A percentile compares a stretch with the other conserved stretches of the same genome.
Evolutionary conservation across 331 rosid species (phyloP).

Genomic region (Ulmus americana): DNA sequence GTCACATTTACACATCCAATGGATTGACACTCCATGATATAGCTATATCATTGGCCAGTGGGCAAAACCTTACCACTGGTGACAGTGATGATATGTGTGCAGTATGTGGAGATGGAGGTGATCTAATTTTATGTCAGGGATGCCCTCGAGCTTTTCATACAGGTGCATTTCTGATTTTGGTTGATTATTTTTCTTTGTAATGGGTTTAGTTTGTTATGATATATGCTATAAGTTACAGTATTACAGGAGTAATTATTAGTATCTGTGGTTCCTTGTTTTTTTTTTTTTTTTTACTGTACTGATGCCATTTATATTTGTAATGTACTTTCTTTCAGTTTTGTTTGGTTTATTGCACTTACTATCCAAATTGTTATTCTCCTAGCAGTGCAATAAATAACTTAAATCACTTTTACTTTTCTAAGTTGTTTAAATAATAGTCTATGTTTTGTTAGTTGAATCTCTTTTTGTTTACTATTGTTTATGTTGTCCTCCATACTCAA

Average conservation of each 20-base stretch:
- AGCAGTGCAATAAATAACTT: background rate
- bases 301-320: background rate
- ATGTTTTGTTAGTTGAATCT: background rate
- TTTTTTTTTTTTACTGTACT: constrained; percentile 9
- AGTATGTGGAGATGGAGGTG: constrained; percentile 84
- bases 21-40: constrained; percentile 96
- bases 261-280: background rate
- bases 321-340: background rate
- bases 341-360: background rate
- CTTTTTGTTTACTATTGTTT: background rate
- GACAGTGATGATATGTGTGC: constrained; percentile 99
- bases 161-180: constrained; percentile 38
- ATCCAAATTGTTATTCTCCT: background rate
- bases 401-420: background rate
- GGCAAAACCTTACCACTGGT: constrained; percentile 84
- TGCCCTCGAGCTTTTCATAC: constrained; percentile 95
- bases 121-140: constrained; percentile 72
- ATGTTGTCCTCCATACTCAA: background rate
- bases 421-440: background rate
- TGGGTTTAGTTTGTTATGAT: background rate
- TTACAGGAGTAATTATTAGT: background rate
- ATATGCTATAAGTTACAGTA: no score
- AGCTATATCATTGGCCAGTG: constrained; percentile 87
- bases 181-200: background rate
- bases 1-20: constrained; percentile 86